Percentiles rank a stretch among this genome's conserved stretches.
Conservation (phyloP, 352 stramenopile genomes). For the Globisporangium camurandrum region DNA sequence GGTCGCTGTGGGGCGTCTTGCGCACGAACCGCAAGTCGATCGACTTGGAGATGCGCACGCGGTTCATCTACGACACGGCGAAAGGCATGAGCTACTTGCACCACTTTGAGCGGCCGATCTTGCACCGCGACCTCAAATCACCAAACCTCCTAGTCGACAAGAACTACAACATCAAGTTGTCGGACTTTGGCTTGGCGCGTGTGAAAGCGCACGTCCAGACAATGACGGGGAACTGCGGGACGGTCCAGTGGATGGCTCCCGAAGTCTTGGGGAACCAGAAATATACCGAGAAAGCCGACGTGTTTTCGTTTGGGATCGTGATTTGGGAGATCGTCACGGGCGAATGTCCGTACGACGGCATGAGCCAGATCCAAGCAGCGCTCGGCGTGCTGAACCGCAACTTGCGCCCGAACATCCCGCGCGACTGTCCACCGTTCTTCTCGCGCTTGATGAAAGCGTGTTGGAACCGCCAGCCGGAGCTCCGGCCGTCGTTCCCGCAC, state of each 20-base stretch:
- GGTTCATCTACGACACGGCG: conserved; percentile 70
- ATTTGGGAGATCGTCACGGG: conserved; percentile 91
- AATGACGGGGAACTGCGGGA: conserved; percentile 90
- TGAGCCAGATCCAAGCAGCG: conserved; percentile 84
- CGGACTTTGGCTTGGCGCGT: conserved; percentile 87
- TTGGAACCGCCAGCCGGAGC: conserved; percentile 65
- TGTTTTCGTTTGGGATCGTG: conserved; percentile 92
- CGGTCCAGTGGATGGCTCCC: conserved; percentile 80
- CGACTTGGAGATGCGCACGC: conserved; percentile 31
- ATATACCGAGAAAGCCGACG: conserved; percentile 92
- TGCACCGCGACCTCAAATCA: conserved; percentile 88
- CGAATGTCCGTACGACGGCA: conserved; percentile 85
- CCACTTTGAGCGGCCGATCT: conserved; percentile 75
- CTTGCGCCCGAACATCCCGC: conserved; percentile 55
- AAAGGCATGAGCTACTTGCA: conserved; percentile 87
- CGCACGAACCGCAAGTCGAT: conserved; percentile 36
- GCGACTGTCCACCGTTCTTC: conserved; percentile 59
- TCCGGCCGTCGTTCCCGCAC: conserved; percentile 62
- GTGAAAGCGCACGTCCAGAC: conserved; percentile 90
- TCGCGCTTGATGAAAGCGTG: conserved; percentile 67
- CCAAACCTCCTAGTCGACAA: conserved; percentile 84
- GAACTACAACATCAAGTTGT: conserved; percentile 86
- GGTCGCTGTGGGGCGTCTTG: conserved; percentile 92
- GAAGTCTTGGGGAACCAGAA: conserved; percentile 86
- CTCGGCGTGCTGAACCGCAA: conserved; percentile 78